A percentile compares a stretch with the other conserved stretches of the same genome.
phyloP scores from a whole-genome alignment of 2,329 filamentous ascomycete species.

The Pseudogymnoascus destructans region DNA sequence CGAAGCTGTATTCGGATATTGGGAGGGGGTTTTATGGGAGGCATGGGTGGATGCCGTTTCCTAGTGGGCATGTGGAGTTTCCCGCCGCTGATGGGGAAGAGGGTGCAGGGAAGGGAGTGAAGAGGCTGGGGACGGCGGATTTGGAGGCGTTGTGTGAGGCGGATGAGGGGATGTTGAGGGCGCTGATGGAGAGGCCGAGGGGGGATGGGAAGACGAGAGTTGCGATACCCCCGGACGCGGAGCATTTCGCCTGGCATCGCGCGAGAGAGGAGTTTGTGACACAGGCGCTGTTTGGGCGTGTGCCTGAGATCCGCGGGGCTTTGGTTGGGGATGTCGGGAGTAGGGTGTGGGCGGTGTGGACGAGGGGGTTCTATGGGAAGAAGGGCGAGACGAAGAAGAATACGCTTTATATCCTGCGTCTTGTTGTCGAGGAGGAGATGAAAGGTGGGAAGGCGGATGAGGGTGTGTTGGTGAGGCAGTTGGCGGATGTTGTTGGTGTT shows the following conservation, averaged over 20 bases:
- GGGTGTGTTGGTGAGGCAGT: slow-evolving; percentile 35
- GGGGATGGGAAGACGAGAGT: slow-evolving; percentile 38
- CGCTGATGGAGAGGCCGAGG: slow-evolving; percentile 33
- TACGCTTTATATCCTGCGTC: slow-evolving; percentile 53
- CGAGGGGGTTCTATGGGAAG: slow-evolving; percentile 48
- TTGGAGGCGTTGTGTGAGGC: slow-evolving; percentile 47
- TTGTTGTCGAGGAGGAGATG: slow-evolving; percentile 50
- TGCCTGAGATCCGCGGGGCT: slow-evolving; percentile 55
- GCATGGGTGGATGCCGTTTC: slow-evolving; percentile 63
- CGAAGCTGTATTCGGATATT: slow-evolving; percentile 76
- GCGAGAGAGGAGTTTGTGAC: slow-evolving; percentile 70
- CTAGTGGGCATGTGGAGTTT: slow-evolving; percentile 60
- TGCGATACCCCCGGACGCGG: slow-evolving; percentile 54
- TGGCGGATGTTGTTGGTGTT: slow-evolving; percentile 50
- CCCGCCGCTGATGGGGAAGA: slow-evolving; percentile 25
- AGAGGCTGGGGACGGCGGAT: slow-evolving; percentile 43
- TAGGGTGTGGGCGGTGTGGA: slow-evolving; percentile 65
- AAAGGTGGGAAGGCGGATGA: slow-evolving; percentile 18
- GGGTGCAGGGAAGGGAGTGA: slow-evolving; percentile 17
- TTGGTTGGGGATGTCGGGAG: slow-evolving; percentile 41
- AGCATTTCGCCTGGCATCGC: slow-evolving; percentile 64
- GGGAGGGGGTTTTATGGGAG: slow-evolving; percentile 69
- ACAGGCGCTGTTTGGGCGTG: slow-evolving; percentile 42
- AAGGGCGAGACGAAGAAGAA: slow-evolving; percentile 37
- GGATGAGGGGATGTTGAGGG: slow-evolving; percentile 50